These are phyloP conservation scores for Glomus cerebriforme DNA, from an alignment of 192 early-diverging fungal genomes.

Conservation along the genomic window DNA sequence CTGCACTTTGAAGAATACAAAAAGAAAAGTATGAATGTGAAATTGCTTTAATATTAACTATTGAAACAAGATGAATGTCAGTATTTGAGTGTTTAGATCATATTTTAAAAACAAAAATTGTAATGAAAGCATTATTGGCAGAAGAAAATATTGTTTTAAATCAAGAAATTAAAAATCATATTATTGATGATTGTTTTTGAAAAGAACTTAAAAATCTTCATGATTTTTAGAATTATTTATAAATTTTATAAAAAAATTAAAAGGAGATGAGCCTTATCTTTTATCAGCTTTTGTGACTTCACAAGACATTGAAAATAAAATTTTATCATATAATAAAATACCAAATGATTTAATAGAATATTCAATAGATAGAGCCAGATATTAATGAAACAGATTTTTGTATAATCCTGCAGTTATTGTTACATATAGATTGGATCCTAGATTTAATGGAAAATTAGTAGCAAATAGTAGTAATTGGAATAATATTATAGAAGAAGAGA, in stretches of 20 bases:
- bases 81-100: background rate
- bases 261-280: background rate
- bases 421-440: background rate
- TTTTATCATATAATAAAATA: background rate
- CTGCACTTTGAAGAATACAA: background rate
- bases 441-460: too few species aligned
- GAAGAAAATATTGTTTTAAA: background rate
- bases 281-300: background rate
- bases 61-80: background rate
- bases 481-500: background rate
- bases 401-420: background rate
- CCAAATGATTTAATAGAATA: background rate
- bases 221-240: background rate
- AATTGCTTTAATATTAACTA: background rate
- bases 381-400: background rate
- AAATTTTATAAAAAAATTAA: background rate
- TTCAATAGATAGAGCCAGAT: background rate
- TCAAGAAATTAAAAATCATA: background rate
- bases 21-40: background rate
- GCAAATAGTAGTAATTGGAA: background rate
- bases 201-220: background rate
- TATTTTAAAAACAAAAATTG: background rate
- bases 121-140: background rate
- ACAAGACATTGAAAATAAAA: background rate
- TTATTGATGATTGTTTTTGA: background rate